Conservation (phyloP, 2,329 filamentous ascomycete species). For the Phyllosticta ampelicida region DNA sequence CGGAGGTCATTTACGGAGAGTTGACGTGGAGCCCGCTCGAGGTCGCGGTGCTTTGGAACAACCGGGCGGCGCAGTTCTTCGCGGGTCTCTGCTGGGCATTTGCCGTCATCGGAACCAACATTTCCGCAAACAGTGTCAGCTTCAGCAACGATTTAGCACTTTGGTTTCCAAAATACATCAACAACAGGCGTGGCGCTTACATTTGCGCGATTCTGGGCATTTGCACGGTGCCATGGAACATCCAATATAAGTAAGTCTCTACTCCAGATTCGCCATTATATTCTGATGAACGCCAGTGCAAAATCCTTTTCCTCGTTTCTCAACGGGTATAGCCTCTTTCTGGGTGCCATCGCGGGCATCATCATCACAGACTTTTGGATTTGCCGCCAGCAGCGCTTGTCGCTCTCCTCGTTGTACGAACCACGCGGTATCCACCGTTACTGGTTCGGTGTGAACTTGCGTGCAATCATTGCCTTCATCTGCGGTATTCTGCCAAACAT, state of each 20-base stretch:
- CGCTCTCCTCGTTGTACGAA: slow-evolving; percentile 18
- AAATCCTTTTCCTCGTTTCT: slow-evolving; percentile 26
- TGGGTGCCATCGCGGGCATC: slow-evolving; percentile 19
- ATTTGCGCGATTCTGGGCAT: slow-evolving; percentile 27
- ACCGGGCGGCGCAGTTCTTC: slow-evolving; percentile 8
- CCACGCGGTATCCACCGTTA: slow-evolving; percentile 21
- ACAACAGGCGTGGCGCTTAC: slow-evolving; percentile 21
- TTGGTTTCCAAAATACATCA: slow-evolving; percentile 11
- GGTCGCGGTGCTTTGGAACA: slow-evolving; percentile 14
- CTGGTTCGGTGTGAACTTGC: slow-evolving; percentile 17
- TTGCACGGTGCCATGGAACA: slow-evolving; percentile 14
- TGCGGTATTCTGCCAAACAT: slow-evolving; percentile 18
- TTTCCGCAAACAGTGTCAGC: slow-evolving; percentile 9
- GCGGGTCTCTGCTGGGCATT: slow-evolving; percentile 9
- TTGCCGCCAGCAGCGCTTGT: slow-evolving; percentile 16
- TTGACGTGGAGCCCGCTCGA: slow-evolving; percentile 16
- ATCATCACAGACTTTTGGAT: slow-evolving; percentile 19
- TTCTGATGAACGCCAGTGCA: slow-evolving; percentile 2
- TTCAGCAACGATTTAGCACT: slow-evolving; percentile 10
- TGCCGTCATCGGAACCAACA: slow-evolving; percentile 13
- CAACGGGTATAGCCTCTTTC: slow-evolving; percentile 19
- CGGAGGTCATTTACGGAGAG: slow-evolving; percentile 13
- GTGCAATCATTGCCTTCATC: slow-evolving; percentile 17
- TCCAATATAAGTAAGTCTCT: slow-evolving; percentile 13
- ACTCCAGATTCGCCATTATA: slow-evolving; percentile 14